phyloP scores from a whole-genome alignment of 257 asterid species.

The Primulina tabacum region DNA sequence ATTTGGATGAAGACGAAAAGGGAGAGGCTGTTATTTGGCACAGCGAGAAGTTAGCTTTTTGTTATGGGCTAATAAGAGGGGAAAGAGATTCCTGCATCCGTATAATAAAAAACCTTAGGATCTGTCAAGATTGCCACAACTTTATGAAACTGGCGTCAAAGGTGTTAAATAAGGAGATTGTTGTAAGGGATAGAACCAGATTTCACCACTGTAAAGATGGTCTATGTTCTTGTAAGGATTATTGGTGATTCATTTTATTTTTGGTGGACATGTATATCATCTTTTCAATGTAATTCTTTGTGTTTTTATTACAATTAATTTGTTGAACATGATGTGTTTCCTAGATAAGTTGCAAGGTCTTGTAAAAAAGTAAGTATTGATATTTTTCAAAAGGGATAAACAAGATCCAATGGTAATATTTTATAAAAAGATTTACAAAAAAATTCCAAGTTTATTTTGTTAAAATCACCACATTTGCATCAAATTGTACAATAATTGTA shows the following conservation, averaged over 20 bases:
- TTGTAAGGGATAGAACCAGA: constrained; percentile 68
- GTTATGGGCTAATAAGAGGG: constrained; percentile 45
- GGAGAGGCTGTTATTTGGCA: constrained; percentile 53
- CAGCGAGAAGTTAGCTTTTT: constrained; percentile 61
- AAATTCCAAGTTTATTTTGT: no score
- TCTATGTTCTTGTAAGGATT: constrained; percentile 65
- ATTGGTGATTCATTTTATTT: constrained; percentile 38
- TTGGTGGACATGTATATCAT: background rate
- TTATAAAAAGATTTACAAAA: no score
- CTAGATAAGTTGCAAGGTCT: no score
- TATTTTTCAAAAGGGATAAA: no score
- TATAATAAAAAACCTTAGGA: constrained; percentile 62
- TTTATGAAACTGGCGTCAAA: constrained; percentile 66
- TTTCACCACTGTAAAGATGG: constrained; percentile 68
- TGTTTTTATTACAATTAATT: no score
- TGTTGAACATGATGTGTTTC: no score
- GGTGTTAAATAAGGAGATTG: constrained; percentile 46
- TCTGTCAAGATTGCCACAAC: constrained; percentile 69
- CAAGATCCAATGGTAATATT: no score
- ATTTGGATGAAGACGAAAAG: constrained; percentile 58
- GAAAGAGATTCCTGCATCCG: constrained; percentile 41
- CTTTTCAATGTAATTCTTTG: no score
- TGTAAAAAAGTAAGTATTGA: no score
- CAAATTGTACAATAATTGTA: no score
- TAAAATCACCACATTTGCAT: no score